A percentile compares a stretch with the other conserved stretches of the same genome.
phyloP scores from a whole-genome alignment of 768 basidiomycete genomes.

The Sporobolomyces phaffii region DNA sequence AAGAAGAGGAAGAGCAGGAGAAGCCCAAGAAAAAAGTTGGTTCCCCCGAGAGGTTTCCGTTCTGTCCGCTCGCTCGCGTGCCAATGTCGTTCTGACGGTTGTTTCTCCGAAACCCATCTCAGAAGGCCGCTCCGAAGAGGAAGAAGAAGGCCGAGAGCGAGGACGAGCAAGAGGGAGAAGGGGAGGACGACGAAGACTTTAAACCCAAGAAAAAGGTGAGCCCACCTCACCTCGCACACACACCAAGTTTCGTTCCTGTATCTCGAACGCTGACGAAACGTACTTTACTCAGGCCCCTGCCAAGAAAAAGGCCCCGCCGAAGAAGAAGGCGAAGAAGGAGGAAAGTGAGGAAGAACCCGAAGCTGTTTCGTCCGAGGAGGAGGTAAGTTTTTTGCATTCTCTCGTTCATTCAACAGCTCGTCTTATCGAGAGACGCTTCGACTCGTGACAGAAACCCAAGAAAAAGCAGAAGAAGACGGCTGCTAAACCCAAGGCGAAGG shows the following conservation, averaged over 20 bases:
- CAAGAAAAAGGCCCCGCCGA: conserved; percentile 21
- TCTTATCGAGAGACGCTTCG: too few species aligned
- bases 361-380: not conserved
- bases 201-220: conserved; percentile 30
- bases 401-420: not conserved
- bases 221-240: too few species aligned
- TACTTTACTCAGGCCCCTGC: not conserved
- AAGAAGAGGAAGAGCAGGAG: not conserved
- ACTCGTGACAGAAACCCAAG: conserved; percentile 18
- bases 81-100: too few species aligned
- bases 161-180: conserved; percentile 5
- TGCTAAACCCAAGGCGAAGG: conserved; percentile 21
- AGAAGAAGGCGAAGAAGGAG: conserved; percentile 18
- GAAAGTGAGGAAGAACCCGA: conserved; percentile 7
- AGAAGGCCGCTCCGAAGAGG: not conserved
- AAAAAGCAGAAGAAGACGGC: conserved; percentile 26
- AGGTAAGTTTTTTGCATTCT: not conserved
- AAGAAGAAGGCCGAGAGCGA: conserved; percentile 22
- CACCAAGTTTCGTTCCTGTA: too few species aligned
- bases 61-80: not conserved
- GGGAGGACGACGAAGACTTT: not conserved
- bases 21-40: conserved; percentile 15
- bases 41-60: too few species aligned
- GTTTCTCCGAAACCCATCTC: too few species aligned
- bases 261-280: too few species aligned